These are phyloP conservation scores for Eucalyptus fibrosa DNA, from an alignment of 345 rosid species.

Conservation along the genomic window DNA sequence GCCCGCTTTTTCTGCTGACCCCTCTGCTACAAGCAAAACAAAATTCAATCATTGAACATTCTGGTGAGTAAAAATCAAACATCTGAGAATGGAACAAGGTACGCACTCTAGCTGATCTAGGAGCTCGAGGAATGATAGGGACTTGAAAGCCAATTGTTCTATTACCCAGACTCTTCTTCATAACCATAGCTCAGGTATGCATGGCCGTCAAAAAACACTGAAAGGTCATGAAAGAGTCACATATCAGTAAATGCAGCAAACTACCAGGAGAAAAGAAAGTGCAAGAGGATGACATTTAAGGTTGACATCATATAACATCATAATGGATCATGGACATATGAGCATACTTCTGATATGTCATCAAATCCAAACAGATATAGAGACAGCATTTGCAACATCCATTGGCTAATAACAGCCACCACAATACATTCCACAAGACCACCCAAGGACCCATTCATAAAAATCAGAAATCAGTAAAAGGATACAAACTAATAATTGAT, in stretches of 20 bases:
- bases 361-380: not conserved
- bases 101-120: constrained; percentile 79
- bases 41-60: not conserved
- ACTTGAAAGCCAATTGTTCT: constrained; percentile 46
- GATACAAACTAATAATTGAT: not conserved
- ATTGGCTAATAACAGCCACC: not conserved
- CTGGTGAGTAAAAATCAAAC: not conserved
- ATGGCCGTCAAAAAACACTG: constrained; percentile 9
- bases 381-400: not conserved
- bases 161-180: constrained; percentile 49
- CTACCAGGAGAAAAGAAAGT: not conserved
- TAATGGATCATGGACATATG: not conserved
- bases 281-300: not conserved
- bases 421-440: not conserved
- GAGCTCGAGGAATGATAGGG: constrained; percentile 60
- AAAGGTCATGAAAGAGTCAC: constrained; percentile 1
- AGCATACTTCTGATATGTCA: not conserved
- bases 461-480: not conserved
- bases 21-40: constrained; percentile 38
- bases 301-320: not conserved
- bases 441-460: not conserved
- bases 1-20: constrained; percentile 15
- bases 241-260: constrained; percentile 11
- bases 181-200: constrained; percentile 61
- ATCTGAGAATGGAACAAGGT: not conserved